phyloP scores from a whole-genome alignment of 306 rosid species.

The Prosopis cineraria region DNA sequence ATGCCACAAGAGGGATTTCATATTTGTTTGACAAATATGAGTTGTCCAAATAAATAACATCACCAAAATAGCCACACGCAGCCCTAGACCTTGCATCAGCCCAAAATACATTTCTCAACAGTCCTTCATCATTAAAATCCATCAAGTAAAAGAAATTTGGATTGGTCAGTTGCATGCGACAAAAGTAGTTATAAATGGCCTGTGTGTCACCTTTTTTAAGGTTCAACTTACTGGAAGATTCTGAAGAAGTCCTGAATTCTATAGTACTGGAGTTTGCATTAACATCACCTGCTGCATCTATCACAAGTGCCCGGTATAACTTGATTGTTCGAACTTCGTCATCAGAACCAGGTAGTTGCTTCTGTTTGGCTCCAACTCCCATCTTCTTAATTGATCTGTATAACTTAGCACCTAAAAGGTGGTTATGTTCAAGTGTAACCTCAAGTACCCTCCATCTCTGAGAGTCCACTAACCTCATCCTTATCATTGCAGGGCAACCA shows the following conservation, averaged over 20 bases:
- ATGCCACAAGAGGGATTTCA: constrained; percentile 88
- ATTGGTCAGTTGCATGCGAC: constrained; percentile 90
- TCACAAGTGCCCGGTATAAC: constrained; percentile 88
- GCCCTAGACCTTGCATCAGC: constrained; percentile 82
- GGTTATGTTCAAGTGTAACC: constrained; percentile 87
- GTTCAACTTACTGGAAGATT: constrained; percentile 55
- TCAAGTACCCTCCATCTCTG: constrained; percentile 92
- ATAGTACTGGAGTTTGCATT: constrained; percentile 41
- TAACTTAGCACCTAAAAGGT: constrained; percentile 68
- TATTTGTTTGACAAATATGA: constrained; percentile 72
- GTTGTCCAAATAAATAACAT: constrained; percentile 76
- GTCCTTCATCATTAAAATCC: constrained; percentile 89
- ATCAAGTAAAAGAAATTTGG: constrained; percentile 90
- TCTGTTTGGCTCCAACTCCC: constrained; percentile 64
- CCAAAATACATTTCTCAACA: constrained; percentile 83
- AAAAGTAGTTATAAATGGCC: constrained; percentile 84
- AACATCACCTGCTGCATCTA: constrained; percentile 71
- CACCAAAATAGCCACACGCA: constrained; percentile 80
- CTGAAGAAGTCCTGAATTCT: constrained; percentile 46
- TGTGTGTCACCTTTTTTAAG: constrained; percentile 87
- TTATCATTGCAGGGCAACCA: constrained; percentile 96
- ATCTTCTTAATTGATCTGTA: constrained; percentile 64
- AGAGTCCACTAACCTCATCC: constrained; percentile 87
- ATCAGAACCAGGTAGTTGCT: constrained; percentile 54
- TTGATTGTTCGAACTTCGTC: constrained; percentile 68